Evolutionary conservation across 75 land plant species (phyloP).

Genomic region (Isoetes taiwanensis): DNA sequence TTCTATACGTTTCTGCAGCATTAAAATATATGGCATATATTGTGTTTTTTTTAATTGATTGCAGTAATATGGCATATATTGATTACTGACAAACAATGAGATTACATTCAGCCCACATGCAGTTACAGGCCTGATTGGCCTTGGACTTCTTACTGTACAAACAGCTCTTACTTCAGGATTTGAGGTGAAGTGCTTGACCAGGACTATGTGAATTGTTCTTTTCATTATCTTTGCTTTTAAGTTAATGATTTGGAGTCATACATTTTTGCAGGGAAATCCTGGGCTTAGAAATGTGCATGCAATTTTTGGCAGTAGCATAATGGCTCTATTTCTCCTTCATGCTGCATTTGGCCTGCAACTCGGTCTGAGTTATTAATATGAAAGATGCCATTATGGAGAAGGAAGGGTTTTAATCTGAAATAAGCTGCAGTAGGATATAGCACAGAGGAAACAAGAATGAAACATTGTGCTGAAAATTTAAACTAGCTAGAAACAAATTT

Average conservation of each 20-base stretch:
- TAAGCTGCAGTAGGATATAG: too few species aligned
- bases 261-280: constrained; percentile 43
- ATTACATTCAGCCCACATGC: constrained; percentile 68
- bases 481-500: too few species aligned
- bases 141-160: constrained; percentile 53
- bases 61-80: too few species aligned
- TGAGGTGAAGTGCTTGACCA: constrained; percentile 29
- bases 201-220: not conserved
- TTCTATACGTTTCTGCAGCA: too few species aligned
- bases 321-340: constrained; percentile 69
- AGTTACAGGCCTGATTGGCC: constrained; percentile 59
- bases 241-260: not conserved
- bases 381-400: too few species aligned
- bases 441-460: too few species aligned
- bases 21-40: too few species aligned
- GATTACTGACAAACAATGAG: too few species aligned
- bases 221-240: not conserved
- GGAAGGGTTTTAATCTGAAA: too few species aligned
- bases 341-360: constrained; percentile 61
- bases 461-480: too few species aligned
- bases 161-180: constrained; percentile 50
- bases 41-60: too few species aligned
- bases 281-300: constrained; percentile 62
- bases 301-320: constrained; percentile 63
- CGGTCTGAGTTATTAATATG: constrained; percentile 62